These are phyloP conservation scores for Alternaria viburni DNA, from an alignment of 2,329 filamentous ascomycete genomes.

Conservation along the genomic window DNA sequence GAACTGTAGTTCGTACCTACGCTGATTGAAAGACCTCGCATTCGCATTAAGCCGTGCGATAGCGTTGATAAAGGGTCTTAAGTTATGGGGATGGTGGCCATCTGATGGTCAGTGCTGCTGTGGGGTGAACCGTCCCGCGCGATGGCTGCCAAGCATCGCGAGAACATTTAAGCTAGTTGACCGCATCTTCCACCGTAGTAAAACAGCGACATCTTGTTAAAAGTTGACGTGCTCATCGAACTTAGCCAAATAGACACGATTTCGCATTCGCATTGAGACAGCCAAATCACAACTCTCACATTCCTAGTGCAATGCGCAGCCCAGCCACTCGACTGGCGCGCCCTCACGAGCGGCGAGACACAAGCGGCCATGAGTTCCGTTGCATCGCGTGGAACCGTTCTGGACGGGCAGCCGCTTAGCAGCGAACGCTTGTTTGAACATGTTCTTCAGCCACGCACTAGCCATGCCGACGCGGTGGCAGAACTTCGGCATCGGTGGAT, in stretches of 20 bases:
- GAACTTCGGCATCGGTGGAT: not conserved
- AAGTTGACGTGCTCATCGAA: not conserved
- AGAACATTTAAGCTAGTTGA: not conserved
- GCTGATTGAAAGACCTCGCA: not conserved
- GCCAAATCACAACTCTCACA: not conserved
- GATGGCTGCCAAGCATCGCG: not conserved
- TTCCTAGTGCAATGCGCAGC: not conserved
- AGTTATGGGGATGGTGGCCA: not conserved
- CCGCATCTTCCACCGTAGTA: not conserved
- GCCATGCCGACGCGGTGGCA: not conserved
- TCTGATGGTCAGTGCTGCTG: not conserved
- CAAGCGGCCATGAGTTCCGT: not conserved
- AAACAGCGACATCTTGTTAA: not conserved
- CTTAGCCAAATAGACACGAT: not conserved
- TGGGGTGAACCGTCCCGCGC: not conserved
- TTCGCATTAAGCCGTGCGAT: not conserved
- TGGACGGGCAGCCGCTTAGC: not conserved
- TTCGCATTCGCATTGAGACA: not conserved
- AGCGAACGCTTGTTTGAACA: not conserved
- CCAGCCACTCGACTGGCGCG: not conserved
- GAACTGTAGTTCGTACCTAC: not conserved
- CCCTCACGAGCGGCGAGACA: not conserved
- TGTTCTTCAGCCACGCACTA: not conserved
- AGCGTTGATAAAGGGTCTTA: not conserved
- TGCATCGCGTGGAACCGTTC: not conserved